Evolutionary conservation across 306 rosid species (phyloP), one percentile per base, ranked within the genome.

Genomic region (Coriaria nepalensis): DNA sequence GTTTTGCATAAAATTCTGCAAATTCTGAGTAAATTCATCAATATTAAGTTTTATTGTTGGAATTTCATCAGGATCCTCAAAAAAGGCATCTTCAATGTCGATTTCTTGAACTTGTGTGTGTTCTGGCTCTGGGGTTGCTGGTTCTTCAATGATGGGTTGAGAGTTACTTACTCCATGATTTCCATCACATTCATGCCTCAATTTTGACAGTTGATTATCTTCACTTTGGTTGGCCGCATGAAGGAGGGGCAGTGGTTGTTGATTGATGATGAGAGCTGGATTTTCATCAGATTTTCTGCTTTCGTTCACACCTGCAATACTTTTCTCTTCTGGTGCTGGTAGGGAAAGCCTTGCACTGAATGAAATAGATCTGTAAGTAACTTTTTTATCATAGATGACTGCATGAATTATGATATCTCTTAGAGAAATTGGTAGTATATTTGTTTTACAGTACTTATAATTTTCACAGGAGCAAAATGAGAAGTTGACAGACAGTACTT

Each of bases 301-400:
- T 53, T 65, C 79, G 33, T 75, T 52, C 56, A 81, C 66, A 53
- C 62, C 73, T 38, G 82, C 83, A 52, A 86, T 62, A 45, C 78
- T 70, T 67, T 44, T 80, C 62, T 82, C 80, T 80, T 80, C 96
- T 57, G 88, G 93, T 67, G 82, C 96, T 45, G 99, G 99, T 40
- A 92, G 73, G 64, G 96, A 75, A 68, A 92, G 94, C 62, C 99
- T 83, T 61, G 99, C 96, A 70, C 99, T 92, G 87, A 75, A 80
- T 62, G 55, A 59, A 68, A 61, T 11, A 64, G 38, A 41, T 69
- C 43, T 14, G 55, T 56, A 47, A 66, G 61, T 69, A 45, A 76
- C 12, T 62, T 33, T 52, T 40, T 20, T 20, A 20, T 20, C 29
- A 20, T 3, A 1, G 29, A 20, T 20, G 29, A 20, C 29, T 20